phyloP scores from a whole-genome alignment of 2,329 filamentous ascomycete genomes.

The Stemphylium lycopersici region DNA sequence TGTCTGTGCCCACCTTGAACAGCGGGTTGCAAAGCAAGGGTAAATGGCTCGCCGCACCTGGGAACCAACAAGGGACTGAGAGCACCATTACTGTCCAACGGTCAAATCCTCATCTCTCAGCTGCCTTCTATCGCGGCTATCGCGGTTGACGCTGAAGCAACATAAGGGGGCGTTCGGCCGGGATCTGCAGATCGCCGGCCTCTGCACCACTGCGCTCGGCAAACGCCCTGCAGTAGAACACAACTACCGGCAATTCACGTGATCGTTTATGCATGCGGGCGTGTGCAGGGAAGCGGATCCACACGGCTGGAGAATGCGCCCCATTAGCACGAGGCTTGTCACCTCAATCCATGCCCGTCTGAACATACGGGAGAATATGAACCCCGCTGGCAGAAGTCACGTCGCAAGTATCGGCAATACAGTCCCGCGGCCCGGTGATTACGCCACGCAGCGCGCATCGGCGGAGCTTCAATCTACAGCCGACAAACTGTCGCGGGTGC shows the following conservation, averaged over 20 bases:
- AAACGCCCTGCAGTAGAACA: neutral
- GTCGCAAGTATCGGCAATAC: too few relatives aligned
- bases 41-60: neutral
- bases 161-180: conserved; percentile 1
- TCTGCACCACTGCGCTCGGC: neutral
- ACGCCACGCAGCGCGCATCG: neutral
- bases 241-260: neutral
- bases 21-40: neutral
- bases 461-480: neutral
- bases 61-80: neutral
- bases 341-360: neutral
- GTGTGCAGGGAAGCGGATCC: neutral
- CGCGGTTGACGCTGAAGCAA: neutral
- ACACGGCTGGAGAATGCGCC: neutral
- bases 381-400: too few relatives aligned
- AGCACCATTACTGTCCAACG: neutral
- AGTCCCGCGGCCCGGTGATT: neutral
- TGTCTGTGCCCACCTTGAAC: neutral
- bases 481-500: neutral
- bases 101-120: neutral
- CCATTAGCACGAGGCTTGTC: neutral
- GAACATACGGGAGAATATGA: neutral
- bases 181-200: neutral
- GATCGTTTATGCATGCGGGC: conserved; percentile 1
- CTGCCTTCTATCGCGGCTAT: neutral